Base-by-base conservation (phyloP, 1,284 basidiomycete species). In the Pisolithus thermaeus region DNA sequence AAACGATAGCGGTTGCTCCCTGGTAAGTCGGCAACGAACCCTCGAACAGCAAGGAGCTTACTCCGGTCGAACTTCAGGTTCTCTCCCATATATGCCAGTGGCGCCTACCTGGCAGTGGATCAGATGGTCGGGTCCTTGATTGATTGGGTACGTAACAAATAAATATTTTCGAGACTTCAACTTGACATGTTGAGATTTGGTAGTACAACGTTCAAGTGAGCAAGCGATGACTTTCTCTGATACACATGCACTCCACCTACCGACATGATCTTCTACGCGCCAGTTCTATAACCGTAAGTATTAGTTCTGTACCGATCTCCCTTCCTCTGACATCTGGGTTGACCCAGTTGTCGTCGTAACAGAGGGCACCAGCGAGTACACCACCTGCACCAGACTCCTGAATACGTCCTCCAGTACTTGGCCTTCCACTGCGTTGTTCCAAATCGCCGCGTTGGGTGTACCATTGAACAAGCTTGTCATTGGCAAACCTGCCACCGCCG, bases 221-320 rank as follows among this genome's bases (percentile, higher is more conserved):
- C 9, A 12, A 43, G 9, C 22, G 38, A 38, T 22, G 20, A 23
- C 22, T 47, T 28, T 20, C 30, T 35, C 37, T 18, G 18, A n/a
- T n/a, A n/a, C n/a, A 8, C 12, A 7, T 23, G 7, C n/a, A 16
- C 20, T 32, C 36, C 27, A n/a, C 36, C 25, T 14, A 32, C 28
- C 57, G 50, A 35, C 48, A 22, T 43, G 18, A 32, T 35, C 37
- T 36, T 5, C 22, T 12, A 18, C 27, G 55, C 48, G 53, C 16
- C 61, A 81, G 72, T 82, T 83, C 68, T 82, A 83, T 62, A 83
- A 83, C 63, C 80, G 79, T 80, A 54, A 56, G 40, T 42, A 71
- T 63, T 32, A 12, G 32, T 14, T 18, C 20, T n/a, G 36, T 8
- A 14, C 27, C 20, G 16, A 16, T 30, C 32, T 12, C n/a, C n/a